phyloP scores from a whole-genome alignment of 129 eudicot genomes.

The Saussurea involucrata region DNA sequence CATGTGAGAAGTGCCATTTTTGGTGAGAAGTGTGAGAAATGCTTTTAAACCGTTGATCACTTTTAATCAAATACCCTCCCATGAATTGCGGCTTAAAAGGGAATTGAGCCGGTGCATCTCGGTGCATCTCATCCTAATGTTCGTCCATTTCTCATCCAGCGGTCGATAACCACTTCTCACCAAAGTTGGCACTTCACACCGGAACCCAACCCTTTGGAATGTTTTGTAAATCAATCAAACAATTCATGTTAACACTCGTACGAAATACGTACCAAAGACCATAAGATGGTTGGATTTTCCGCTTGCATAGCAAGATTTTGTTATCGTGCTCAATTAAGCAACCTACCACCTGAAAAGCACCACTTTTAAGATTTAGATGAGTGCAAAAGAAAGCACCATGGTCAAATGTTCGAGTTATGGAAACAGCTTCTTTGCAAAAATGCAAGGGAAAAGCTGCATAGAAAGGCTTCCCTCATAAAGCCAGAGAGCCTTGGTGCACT shows the following conservation, averaged over 20 bases:
- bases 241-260: neutral
- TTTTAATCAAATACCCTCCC: too few relatives aligned
- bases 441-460: neutral
- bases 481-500: too few relatives aligned
- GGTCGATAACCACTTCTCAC: too few relatives aligned
- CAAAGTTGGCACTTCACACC: too few relatives aligned
- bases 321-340: conserved; percentile 94
- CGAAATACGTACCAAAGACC: conserved; percentile 78
- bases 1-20: too few relatives aligned
- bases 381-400: neutral
- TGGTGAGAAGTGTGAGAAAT: too few relatives aligned
- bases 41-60: too few relatives aligned
- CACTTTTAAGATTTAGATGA: conserved; percentile 10
- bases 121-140: too few relatives aligned
- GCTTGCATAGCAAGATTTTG: conserved; percentile 85
- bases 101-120: too few relatives aligned
- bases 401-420: neutral
- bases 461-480: neutral
- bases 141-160: too few relatives aligned
- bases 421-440: neutral
- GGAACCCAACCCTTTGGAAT: too few relatives aligned
- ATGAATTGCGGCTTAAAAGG: too few relatives aligned
- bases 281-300: conserved; percentile 92
- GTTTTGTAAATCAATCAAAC: neutral
- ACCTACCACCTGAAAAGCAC: conserved; percentile 72